phyloP scores from a whole-genome alignment of 306 rosid species.

The cucumber (Cucumis sativus) region DNA sequence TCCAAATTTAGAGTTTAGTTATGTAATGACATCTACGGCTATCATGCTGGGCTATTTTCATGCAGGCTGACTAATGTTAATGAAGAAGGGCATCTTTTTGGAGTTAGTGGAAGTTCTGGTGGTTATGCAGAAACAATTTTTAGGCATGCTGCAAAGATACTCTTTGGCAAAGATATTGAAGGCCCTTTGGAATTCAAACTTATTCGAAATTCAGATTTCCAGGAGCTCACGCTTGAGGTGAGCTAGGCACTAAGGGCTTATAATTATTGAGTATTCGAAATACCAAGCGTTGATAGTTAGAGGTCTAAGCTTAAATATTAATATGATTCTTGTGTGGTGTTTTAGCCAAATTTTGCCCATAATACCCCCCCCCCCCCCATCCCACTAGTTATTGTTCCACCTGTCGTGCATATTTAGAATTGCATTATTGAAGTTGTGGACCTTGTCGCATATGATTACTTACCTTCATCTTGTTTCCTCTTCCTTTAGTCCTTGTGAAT shows the following conservation, averaged over 20 bases:
- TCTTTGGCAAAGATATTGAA: conserved; percentile 59
- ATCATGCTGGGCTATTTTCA: conserved; percentile 9
- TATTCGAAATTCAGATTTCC: conserved; percentile 70
- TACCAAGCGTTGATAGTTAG: not conserved
- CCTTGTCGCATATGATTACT: not conserved
- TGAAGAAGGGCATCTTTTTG: conserved; percentile 61
- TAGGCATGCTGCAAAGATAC: conserved; percentile 55
- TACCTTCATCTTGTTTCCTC: not conserved
- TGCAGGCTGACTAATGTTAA: conserved; percentile 63
- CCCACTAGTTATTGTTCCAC: not conserved
- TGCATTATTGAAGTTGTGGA: not conserved
- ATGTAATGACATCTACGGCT: not conserved
- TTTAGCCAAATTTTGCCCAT: not conserved
- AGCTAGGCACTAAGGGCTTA: conserved; percentile 3
- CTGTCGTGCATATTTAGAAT: not conserved
- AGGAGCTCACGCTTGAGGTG: conserved; percentile 76
- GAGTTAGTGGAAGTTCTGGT: conserved; percentile 84
- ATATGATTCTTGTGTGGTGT: not conserved
- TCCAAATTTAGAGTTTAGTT: not conserved
- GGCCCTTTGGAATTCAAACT: conserved; percentile 65
- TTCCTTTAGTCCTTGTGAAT: not conserved
- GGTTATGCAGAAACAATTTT: conserved; percentile 89
- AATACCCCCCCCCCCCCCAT: no score
- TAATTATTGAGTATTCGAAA: not conserved
- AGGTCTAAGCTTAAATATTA: not conserved